phyloP scores from a whole-genome alignment of 2,329 filamentous ascomycete species.

The Falciphora oryzae region DNA sequence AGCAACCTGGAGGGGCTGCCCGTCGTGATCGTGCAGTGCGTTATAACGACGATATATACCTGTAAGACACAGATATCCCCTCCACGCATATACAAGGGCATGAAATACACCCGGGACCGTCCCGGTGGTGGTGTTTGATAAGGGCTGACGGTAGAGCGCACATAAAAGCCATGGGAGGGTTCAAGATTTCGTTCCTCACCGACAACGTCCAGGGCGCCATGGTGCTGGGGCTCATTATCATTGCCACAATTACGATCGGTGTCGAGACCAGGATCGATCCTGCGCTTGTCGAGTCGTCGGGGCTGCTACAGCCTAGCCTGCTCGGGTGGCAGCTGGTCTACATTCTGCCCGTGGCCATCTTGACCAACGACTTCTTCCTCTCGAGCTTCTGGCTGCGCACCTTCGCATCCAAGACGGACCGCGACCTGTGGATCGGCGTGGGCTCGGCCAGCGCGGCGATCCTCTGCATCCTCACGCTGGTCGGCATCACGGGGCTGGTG shows the following conservation, averaged over 20 bases:
- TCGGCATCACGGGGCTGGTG: constrained; percentile 67
- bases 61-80: constrained; percentile 41
- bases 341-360: constrained; percentile 72
- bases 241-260: constrained; percentile 73
- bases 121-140: not conserved
- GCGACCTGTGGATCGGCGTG: constrained; percentile 69
- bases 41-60: constrained; percentile 77
- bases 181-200: constrained; percentile 78
- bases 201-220: constrained; percentile 77
- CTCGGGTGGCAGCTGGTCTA: constrained; percentile 83
- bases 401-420: constrained; percentile 74
- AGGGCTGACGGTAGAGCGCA: not conserved
- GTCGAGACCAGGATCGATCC: constrained; percentile 67
- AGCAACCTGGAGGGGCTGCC: constrained; percentile 71
- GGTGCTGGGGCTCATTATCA: constrained; percentile 68
- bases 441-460: constrained; percentile 61
- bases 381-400: constrained; percentile 81
- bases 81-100: not conserved
- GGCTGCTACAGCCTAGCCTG: constrained; percentile 60
- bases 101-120: no score
- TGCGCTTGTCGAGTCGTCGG: constrained; percentile 61
- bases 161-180: constrained; percentile 65
- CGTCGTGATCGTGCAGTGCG: constrained; percentile 70
- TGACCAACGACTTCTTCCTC: constrained; percentile 84
- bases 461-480: constrained; percentile 64